Conservation (phyloP, 2,329 filamentous ascomycete species). For the Berkeleyomyces basicola region DNA sequence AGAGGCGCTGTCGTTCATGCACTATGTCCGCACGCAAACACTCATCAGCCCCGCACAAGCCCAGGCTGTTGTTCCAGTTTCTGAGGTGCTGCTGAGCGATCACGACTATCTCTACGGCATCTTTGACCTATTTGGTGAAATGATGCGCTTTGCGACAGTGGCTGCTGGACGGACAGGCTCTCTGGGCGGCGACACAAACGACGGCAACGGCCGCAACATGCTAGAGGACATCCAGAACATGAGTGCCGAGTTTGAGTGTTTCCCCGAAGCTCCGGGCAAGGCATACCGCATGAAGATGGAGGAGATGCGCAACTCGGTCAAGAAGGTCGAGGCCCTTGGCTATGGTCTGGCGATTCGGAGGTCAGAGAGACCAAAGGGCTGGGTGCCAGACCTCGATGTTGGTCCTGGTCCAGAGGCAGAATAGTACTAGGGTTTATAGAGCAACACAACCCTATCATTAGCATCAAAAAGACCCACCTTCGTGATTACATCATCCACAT, state of each 20-base stretch:
- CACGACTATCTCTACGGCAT: constrained; percentile 83
- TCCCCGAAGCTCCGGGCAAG: constrained; percentile 42
- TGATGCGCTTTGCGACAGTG: constrained; percentile 93
- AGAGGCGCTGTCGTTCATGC: constrained; percentile 74
- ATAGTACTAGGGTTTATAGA: background rate
- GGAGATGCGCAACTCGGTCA: constrained; percentile 74
- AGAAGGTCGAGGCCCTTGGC: constrained; percentile 81
- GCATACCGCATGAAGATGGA: constrained; percentile 62
- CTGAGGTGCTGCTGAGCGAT: constrained; percentile 38
- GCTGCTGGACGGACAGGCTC: constrained; percentile 59
- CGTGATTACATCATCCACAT: background rate
- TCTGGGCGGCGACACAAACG: constrained; percentile 22
- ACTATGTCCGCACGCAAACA: constrained; percentile 66
- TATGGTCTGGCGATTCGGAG: constrained; percentile 81
- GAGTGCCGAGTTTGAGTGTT: constrained; percentile 56
- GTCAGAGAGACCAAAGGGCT: constrained; percentile 75
- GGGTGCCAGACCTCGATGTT: constrained; percentile 58
- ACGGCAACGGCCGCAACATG: constrained; percentile 36
- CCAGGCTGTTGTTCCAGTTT: constrained; percentile 28
- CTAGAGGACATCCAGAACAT: constrained; percentile 68
- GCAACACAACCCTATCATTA: background rate
- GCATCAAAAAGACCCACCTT: background rate
- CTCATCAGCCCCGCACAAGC: constrained; percentile 55
- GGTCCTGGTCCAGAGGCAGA: background rate
- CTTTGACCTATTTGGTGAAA: constrained; percentile 85